Base-by-base conservation (phyloP, 1,284 basidiomycete species). In the Ganoderma boninense region DNA sequence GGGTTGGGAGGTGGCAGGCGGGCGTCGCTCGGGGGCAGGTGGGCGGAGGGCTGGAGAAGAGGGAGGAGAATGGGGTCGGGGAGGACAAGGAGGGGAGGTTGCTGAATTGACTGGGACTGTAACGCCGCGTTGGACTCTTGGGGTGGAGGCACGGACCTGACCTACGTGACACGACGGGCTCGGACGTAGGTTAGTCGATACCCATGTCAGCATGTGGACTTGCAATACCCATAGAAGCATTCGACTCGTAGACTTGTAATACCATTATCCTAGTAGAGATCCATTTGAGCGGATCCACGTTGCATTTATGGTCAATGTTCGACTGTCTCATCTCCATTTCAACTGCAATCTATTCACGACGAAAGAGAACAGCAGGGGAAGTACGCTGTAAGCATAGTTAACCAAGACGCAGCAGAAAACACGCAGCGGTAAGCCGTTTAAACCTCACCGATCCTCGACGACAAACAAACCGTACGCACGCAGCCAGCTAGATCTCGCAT, bases 1-100 rank as follows among this genome's bases (percentile, higher is more conserved):
- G 90, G 90, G 83, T 84, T 20, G 68, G 73, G 65, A 65, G 77
- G 23, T 84, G 84, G 84, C 69, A 77, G 68, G 70, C 68, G 26
- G 73, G 70, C 14, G 66, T 65, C 18, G 69, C 62, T 13, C n/a
- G 5, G 35, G n/a, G n/a, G n/a, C n/a, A n/a, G n/a, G n/a, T n/a
- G n/a, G n/a, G n/a, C n/a, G n/a, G n/a, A n/a, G n/a, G n/a, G n/a
- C n/a, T n/a, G 38, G 29, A 26, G 35, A n/a, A 8, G 20, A 11
- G 23, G 59, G 11, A 26, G 3, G 38, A 13, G n/a, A 1, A 7
- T 6, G 59, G n/a, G 35, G 59, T 8, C 18, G 26, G 4, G 59
- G 38, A 60, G 59, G 59, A 20, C n/a, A 38, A 16, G 49, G 23
- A 7, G 46, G 23, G 54, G 54, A 57, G 29, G 29, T 16, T 57